Conservation (phyloP, 306 rosid species). For the Sicyos baderoa region DNA sequence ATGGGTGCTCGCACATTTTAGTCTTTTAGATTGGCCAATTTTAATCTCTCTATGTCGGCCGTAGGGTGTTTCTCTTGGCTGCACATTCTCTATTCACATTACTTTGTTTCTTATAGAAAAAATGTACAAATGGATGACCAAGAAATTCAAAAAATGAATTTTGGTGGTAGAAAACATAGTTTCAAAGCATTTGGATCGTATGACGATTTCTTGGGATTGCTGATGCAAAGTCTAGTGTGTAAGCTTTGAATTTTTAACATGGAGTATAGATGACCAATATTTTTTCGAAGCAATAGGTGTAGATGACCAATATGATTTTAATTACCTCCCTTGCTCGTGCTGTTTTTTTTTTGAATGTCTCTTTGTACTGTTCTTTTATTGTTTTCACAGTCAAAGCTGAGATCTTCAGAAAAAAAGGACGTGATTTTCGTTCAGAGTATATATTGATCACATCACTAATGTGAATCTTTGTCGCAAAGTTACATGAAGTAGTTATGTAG, state of each 20-base stretch:
- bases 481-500: background rate
- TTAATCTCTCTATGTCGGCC: background rate
- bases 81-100: background rate
- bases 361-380: no score
- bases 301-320: no score
- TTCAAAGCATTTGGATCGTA: background rate
- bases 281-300: no score
- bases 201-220: background rate
- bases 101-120: background rate
- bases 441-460: background rate
- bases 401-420: no score
- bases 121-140: background rate
- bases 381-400: no score
- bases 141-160: background rate
- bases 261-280: background rate
- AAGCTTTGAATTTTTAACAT: background rate
- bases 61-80: background rate
- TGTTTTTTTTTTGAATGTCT: no score
- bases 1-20: background rate
- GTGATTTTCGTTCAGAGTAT: background rate
- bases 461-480: background rate
- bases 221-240: background rate
- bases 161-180: background rate
- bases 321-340: no score
- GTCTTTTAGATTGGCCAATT: background rate